phyloP scores from a whole-genome alignment of 148 eudicot species.

The Polygonum maritimum region DNA sequence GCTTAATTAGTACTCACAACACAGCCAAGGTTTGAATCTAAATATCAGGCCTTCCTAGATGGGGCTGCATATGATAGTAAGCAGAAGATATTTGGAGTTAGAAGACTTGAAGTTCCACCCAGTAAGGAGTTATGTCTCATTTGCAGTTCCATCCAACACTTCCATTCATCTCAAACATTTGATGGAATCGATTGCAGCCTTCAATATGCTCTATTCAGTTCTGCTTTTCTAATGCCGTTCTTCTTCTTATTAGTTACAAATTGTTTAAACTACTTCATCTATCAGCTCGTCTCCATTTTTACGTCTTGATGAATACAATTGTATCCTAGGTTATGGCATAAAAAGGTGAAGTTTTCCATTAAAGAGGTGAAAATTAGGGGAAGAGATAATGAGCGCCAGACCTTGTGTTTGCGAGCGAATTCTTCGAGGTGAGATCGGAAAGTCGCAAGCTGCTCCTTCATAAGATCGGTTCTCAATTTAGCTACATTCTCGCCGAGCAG shows the following conservation, averaged over 20 bases:
- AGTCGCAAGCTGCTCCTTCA: constrained; percentile 91
- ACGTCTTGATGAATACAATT: neutral
- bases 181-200: too few relatives aligned
- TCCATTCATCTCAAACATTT: too few relatives aligned
- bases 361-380: neutral
- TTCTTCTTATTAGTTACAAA: too few relatives aligned
- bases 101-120: too few relatives aligned
- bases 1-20: neutral
- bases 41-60: neutral
- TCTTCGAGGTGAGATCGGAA: constrained; percentile 92
- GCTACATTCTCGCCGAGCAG: constrained; percentile 92
- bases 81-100: too few relatives aligned
- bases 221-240: too few relatives aligned
- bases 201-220: too few relatives aligned
- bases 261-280: neutral
- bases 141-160: too few relatives aligned
- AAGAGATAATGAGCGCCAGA: constrained; percentile 2
- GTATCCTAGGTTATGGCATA: neutral
- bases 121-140: too few relatives aligned
- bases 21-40: neutral
- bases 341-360: neutral
- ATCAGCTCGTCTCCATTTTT: neutral
- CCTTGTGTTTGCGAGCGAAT: constrained; percentile 98
- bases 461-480: constrained; percentile 74
- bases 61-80: neutral